Conservation (phyloP, 805 yeast genomes). For the Ogataea pilisensis region DNA sequence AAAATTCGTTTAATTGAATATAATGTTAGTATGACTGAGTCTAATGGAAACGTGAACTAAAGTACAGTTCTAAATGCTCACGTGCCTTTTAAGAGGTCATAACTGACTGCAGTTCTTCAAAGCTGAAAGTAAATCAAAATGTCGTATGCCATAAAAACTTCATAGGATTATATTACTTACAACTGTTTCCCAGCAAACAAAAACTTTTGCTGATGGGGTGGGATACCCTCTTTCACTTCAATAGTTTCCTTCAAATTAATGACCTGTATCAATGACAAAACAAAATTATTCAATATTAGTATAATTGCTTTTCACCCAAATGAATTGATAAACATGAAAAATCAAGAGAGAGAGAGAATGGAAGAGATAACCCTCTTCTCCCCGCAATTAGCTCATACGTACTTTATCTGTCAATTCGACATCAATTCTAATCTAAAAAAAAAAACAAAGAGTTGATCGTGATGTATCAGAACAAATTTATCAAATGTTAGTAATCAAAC, state of each 20-base stretch:
- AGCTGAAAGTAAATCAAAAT: too few species aligned
- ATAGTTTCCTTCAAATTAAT: slow-evolving; percentile 77
- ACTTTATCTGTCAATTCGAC: slow-evolving; percentile 66
- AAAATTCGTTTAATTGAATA: too few species aligned
- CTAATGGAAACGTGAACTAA: background rate
- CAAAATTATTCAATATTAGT: background rate
- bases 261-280: slow-evolving; percentile 25
- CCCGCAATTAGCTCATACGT: slow-evolving; percentile 18
- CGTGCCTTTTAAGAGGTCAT: too few species aligned
- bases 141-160: too few species aligned
- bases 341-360: too few species aligned
- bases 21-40: background rate
- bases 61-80: too few species aligned
- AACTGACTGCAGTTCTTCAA: too few species aligned
- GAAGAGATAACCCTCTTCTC: slow-evolving; percentile 1
- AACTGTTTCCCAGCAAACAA: slow-evolving; percentile 89
- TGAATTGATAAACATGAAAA: too few species aligned
- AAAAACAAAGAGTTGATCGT: too few species aligned
- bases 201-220: slow-evolving; percentile 92
- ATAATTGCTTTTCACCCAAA: too few species aligned
- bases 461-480: background rate
- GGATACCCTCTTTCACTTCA: slow-evolving; percentile 96
- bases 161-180: slow-evolving; percentile 42
- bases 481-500: slow-evolving; percentile 1
- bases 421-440: slow-evolving; percentile 63